Conservation (phyloP, 176 grass and related monocot genomes). For the Ensete ventricosum region DNA sequence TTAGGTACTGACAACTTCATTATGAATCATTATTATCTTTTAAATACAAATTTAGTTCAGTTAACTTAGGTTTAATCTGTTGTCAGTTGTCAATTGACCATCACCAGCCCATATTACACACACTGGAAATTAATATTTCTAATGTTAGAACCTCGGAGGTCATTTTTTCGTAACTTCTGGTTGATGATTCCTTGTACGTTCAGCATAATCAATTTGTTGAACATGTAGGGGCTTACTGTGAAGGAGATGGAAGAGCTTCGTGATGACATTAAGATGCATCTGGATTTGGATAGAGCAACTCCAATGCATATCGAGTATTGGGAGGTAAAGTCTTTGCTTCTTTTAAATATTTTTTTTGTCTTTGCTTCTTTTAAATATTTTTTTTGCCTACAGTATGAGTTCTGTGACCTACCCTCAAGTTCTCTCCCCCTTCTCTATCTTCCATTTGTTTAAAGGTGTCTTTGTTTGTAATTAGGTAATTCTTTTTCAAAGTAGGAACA, state of each 20-base stretch:
- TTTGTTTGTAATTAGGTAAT: background rate
- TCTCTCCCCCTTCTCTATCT: too few relatives aligned
- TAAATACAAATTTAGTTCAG: too few relatives aligned
- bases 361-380: constrained; percentile 1
- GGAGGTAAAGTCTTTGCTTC: constrained; percentile 47
- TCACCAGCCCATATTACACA: too few relatives aligned
- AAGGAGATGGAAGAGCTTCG: constrained; percentile 92
- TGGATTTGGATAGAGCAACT: constrained; percentile 74
- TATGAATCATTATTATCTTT: too few relatives aligned
- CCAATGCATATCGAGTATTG: constrained; percentile 75
- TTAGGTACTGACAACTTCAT: too few relatives aligned
- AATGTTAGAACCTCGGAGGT: too few relatives aligned
- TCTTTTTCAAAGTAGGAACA: background rate
- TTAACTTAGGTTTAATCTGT: too few relatives aligned
- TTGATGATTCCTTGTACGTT: constrained; percentile 1
- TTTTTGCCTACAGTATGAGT: constrained; percentile 9
- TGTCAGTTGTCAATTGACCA: too few relatives aligned
- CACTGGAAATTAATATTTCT: too few relatives aligned
- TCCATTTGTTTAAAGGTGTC: too few relatives aligned
- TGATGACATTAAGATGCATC: constrained; percentile 97
- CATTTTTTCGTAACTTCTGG: background rate
- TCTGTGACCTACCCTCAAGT: background rate
- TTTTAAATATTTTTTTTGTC: constrained; percentile 10
- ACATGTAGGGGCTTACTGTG: constrained; percentile 65
- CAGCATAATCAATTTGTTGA: constrained; percentile 5